phyloP scores from a whole-genome alignment of 2,329 filamentous ascomycete species.

The Talaromyces piceae region DNA sequence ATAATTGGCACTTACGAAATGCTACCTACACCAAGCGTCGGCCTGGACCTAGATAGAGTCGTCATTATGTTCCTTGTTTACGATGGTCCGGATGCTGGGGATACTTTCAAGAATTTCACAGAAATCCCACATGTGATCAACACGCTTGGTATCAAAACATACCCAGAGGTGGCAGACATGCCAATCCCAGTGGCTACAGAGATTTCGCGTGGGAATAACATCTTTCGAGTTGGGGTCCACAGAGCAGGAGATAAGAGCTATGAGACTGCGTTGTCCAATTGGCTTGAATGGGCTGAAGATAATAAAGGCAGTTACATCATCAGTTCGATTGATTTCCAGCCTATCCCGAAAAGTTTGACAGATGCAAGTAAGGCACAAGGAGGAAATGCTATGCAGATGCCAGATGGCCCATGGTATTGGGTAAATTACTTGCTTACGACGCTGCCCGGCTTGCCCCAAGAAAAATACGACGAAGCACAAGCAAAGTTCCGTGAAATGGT shows the following conservation, averaged over 20 bases:
- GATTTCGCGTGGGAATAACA: constrained; percentile 25
- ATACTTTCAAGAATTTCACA: constrained; percentile 27
- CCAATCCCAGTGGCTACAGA: constrained; percentile 23
- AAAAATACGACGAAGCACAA: constrained; percentile 21
- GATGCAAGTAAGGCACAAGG: constrained; percentile 25
- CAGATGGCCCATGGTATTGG: constrained; percentile 28
- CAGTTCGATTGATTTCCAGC: constrained; percentile 23
- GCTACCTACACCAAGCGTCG: constrained; percentile 19
- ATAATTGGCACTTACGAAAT: constrained; percentile 30
- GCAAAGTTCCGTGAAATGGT: constrained; percentile 26
- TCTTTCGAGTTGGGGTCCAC: constrained; percentile 29
- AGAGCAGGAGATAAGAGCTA: constrained; percentile 19
- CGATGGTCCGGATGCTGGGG: constrained; percentile 25
- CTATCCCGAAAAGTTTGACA: constrained; percentile 23
- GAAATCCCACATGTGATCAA: constrained; percentile 23
- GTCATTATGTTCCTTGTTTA: constrained; percentile 31
- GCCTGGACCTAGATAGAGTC: constrained; percentile 25
- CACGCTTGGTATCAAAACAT: constrained; percentile 22
- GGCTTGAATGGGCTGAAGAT: constrained; percentile 22
- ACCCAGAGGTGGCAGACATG: constrained; percentile 26
- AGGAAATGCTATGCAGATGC: constrained; percentile 29
- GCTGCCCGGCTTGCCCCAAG: constrained; percentile 16
- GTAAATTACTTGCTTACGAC: constrained; percentile 22
- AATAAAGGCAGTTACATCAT: constrained; percentile 25
- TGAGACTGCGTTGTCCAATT: constrained; percentile 17